Conservation (phyloP, 2,329 filamentous ascomycete species). For the Trichoderma gracile region DNA sequence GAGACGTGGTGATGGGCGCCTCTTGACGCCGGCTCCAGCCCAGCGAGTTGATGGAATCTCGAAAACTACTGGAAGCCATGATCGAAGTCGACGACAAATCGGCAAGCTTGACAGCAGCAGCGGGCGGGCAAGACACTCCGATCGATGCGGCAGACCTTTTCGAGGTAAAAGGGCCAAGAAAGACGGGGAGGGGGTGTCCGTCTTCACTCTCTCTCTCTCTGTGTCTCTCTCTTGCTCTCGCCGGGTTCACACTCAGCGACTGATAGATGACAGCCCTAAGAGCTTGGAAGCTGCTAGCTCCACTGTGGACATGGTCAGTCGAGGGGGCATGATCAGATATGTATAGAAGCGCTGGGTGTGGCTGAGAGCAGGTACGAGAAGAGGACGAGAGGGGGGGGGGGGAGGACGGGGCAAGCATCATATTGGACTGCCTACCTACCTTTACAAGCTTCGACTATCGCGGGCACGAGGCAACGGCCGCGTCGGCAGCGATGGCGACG, state of each 20-base stretch:
- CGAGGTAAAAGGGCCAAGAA: constrained; percentile 3
- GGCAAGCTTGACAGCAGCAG: constrained; percentile 3
- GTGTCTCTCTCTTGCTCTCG: too few species aligned
- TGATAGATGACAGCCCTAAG: constrained; percentile 22
- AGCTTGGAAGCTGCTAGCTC: constrained; percentile 22
- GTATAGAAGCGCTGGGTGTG: constrained; percentile 26
- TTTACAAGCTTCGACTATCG: constrained; percentile 27
- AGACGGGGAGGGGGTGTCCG: neutral
- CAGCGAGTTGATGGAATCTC: constrained; percentile 90
- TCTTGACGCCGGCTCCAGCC: constrained; percentile 92
- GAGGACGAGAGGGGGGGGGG: constrained; percentile 18
- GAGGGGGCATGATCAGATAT: constrained; percentile 24
- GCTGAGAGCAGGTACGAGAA: constrained; percentile 9
- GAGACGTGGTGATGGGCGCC: constrained; percentile 69
- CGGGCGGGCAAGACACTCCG: neutral
- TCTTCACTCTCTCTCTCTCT: too few species aligned
- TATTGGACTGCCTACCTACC: constrained; percentile 14
- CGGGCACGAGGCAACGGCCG: constrained; percentile 30
- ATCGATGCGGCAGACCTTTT: constrained; percentile 15
- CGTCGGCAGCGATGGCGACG: constrained; percentile 34
- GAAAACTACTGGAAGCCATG: constrained; percentile 88
- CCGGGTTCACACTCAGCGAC: constrained; percentile 4
- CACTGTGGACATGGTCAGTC: constrained; percentile 31
- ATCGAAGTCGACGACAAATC: constrained; percentile 3
- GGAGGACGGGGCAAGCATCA: constrained; percentile 15